These are phyloP conservation scores for Aspergillus leporis DNA, from an alignment of 495 filamentous ascomycete genomes.

Conservation along the genomic window DNA sequence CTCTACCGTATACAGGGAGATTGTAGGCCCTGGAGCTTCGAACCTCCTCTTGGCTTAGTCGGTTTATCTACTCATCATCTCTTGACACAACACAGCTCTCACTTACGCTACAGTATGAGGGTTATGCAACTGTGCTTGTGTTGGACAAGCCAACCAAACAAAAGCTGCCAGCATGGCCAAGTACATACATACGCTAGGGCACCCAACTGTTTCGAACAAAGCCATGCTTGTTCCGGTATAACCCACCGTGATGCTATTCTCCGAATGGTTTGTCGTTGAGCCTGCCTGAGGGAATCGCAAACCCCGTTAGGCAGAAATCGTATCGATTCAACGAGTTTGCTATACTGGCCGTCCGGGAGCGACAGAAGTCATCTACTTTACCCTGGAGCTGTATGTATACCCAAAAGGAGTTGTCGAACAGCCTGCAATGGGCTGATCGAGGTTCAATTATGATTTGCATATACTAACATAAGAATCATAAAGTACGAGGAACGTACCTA, in stretches of 20 bases:
- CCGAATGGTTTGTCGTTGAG: neutral
- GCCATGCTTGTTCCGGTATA: neutral
- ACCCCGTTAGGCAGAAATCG: neutral
- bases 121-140: neutral
- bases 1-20: too few relatives aligned
- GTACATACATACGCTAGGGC: neutral
- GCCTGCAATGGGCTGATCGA: neutral
- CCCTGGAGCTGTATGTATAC: constrained; percentile 1
- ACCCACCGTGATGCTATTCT: neutral
- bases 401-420: constrained; percentile 1
- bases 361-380: neutral
- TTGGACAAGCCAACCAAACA: neutral
- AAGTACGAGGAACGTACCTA: neutral
- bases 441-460: neutral
- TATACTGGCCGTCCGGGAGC: neutral
- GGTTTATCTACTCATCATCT: neutral
- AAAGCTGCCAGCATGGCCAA: neutral
- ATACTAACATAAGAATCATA: neutral
- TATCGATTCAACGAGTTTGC: neutral
- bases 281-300: neutral
- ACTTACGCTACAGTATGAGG: neutral
- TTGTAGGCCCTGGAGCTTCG: neutral
- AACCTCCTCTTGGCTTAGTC: neutral
- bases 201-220: neutral
- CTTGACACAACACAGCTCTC: neutral